A percentile compares a stretch with the other conserved stretches of the same genome.
Evolutionary conservation across 2,329 filamentous ascomycete genomes (phyloP).

Genomic region (Trichophyton equinum): DNA sequence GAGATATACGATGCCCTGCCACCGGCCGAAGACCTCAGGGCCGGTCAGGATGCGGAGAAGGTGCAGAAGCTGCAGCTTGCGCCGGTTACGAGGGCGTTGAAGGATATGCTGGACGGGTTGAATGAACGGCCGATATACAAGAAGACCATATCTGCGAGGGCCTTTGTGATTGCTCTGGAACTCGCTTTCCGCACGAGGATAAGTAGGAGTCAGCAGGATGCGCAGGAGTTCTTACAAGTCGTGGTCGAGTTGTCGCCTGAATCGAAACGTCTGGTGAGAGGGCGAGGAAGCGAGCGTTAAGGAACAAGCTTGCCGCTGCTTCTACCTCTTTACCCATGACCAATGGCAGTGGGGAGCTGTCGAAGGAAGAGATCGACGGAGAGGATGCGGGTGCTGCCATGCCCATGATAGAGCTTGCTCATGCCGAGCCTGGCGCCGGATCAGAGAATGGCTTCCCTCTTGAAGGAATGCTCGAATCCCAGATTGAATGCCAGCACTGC

Average conservation of each 20-base stretch:
- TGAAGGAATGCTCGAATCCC: constrained; percentile 84
- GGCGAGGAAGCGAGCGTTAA: constrained; percentile 43
- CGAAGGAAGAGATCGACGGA: constrained; percentile 19
- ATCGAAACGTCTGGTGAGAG: no score
- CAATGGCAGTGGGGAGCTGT: not conserved
- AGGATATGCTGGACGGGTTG: constrained; percentile 80
- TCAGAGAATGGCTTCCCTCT: constrained; percentile 61
- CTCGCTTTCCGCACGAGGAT: constrained; percentile 78
- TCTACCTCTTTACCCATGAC: not conserved
- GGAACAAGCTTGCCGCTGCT: not conserved
- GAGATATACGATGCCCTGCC: constrained; percentile 58
- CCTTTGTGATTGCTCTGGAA: constrained; percentile 74
- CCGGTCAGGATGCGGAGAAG: constrained; percentile 35
- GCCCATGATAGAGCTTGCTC: constrained; percentile 12
- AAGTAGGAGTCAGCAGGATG: constrained; percentile 90
- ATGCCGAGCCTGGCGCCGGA: constrained; percentile 22
- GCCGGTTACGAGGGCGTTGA: constrained; percentile 72
- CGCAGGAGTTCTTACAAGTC: constrained; percentile 91
- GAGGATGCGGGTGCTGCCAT: constrained; percentile 11
- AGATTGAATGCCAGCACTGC: constrained; percentile 84
- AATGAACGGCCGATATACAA: constrained; percentile 89
- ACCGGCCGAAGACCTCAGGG: constrained; percentile 28
- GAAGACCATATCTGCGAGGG: constrained; percentile 82
- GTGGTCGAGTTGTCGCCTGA: no score
- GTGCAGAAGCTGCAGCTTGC: constrained; percentile 58